These are phyloP conservation scores for Eucalyptus rudis DNA, from an alignment of 345 rosid species.

Conservation along the genomic window DNA sequence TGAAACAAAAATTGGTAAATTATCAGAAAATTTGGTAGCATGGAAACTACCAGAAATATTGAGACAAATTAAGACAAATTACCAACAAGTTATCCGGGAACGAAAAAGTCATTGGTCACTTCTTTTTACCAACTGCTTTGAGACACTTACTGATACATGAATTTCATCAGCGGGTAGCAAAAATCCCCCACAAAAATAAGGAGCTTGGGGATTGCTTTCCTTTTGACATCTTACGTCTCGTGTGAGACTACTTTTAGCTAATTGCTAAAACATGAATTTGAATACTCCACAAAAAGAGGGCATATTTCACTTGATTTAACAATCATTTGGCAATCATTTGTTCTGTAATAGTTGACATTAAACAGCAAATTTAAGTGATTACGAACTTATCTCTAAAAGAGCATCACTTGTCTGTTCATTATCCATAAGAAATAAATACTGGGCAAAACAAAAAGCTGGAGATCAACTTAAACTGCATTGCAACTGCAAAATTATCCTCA, in stretches of 20 bases:
- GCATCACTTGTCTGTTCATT: neutral
- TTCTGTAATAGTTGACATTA: neutral
- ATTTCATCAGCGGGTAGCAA: neutral
- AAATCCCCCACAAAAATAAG: neutral
- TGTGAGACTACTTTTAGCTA: neutral
- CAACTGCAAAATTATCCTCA: neutral
- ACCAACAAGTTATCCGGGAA: neutral
- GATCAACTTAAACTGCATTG: neutral
- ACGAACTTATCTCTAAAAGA: neutral
- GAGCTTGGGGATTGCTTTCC: neutral
- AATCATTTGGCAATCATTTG: neutral
- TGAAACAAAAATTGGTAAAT: neutral
- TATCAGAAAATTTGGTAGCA: neutral
- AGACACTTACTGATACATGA: neutral
- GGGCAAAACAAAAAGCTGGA: neutral
- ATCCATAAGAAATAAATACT: neutral
- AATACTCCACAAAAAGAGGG: neutral
- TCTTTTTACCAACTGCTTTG: neutral
- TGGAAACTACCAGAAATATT: neutral
- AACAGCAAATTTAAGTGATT: neutral
- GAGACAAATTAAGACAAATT: neutral
- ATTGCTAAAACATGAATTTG: neutral
- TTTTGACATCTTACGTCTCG: neutral
- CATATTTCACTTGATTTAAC: neutral
- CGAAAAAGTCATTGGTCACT: neutral